A percentile compares a stretch with the other conserved stretches of the same genome.
Conservation (phyloP, 2,329 filamentous ascomycete species). For the Ophiocordyceps camponoti-floridani region DNA sequence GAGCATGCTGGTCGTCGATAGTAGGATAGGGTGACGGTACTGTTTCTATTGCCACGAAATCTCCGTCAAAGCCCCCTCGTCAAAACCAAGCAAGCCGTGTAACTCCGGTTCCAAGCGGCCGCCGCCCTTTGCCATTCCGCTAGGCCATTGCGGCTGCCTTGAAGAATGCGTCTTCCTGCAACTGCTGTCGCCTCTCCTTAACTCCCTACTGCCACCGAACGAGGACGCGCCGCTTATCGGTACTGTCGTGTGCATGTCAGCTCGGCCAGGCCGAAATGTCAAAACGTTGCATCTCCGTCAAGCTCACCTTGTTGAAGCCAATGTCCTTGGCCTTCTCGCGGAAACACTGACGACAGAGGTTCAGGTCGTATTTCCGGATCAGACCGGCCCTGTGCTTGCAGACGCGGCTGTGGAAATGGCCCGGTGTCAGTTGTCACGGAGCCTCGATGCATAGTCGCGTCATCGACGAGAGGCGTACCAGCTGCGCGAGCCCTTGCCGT, state of each 20-base stretch:
- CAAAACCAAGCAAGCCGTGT: conserved; percentile 25
- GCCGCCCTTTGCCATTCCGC: conserved; percentile 21
- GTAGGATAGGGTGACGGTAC: conserved; percentile 14
- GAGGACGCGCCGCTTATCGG: conserved; percentile 14
- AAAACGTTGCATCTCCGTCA: not conserved
- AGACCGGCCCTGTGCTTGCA: conserved; percentile 95
- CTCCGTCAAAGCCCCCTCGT: conserved; percentile 23
- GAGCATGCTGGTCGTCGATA: conserved; percentile 2
- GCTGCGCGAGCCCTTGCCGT: conserved; percentile 87
- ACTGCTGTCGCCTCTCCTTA: not conserved
- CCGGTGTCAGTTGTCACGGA: not conserved
- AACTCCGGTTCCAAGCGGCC: conserved; percentile 27
- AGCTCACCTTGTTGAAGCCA: conserved; percentile 51
- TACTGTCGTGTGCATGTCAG: conserved; percentile 11
- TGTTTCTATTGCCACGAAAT: conserved; percentile 23
- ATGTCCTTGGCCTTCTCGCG: conserved; percentile 57
- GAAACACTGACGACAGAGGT: conserved; percentile 71
- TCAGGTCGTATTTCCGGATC: conserved; percentile 98
- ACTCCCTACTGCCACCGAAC: not conserved
- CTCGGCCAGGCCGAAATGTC: not conserved
- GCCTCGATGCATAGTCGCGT: not conserved
- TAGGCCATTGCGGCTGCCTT: conserved; percentile 11
- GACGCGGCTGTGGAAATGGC: conserved; percentile 32
- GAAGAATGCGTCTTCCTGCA: conserved; percentile 7
- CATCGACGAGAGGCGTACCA: conserved; percentile 45